These are phyloP conservation scores for Nothopassalora personata DNA, from an alignment of 2,329 filamentous ascomycete genomes.

Conservation along the genomic window DNA sequence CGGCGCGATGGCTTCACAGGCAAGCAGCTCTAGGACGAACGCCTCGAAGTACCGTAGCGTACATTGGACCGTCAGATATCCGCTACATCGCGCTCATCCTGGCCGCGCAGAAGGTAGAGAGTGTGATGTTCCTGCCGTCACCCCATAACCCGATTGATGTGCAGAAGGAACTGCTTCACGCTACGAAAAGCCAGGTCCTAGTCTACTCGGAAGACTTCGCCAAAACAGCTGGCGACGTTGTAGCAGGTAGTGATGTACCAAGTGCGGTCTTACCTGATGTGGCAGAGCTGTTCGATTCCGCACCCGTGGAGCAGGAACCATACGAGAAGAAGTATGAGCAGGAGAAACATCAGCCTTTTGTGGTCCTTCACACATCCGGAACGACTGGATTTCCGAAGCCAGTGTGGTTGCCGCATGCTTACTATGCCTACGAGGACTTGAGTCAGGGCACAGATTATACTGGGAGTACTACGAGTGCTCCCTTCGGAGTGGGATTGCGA, in stretches of 20 bases:
- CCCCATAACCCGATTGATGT: not conserved
- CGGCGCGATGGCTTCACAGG: slow-evolving; percentile 1
- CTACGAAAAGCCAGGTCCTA: not conserved
- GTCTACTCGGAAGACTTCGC: not conserved
- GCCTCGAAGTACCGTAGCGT: not conserved
- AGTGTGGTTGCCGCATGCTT: slow-evolving; percentile 10
- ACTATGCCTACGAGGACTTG: slow-evolving; percentile 2
- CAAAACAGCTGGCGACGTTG: not conserved
- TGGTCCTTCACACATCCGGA: slow-evolving; percentile 13
- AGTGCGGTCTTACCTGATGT: slow-evolving; percentile 5
- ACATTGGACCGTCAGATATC: slow-evolving; percentile 4
- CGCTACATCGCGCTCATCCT: slow-evolving; percentile 1
- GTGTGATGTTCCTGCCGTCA: slow-evolving; percentile 1
- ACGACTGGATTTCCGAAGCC: slow-evolving; percentile 17
- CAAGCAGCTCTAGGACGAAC: not conserved
- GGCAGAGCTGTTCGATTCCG: slow-evolving; percentile 7
- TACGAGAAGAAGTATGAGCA: not conserved
- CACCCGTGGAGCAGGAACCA: not conserved
- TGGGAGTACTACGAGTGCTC: not conserved
- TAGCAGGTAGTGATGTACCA: not conserved
- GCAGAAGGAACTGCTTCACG: not conserved
- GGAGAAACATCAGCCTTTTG: slow-evolving; percentile 7
- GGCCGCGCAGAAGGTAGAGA: not conserved
- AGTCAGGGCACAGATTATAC: not conserved
- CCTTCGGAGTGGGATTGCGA: not conserved